Percentiles rank a stretch among this genome's conserved stretches.
These are phyloP conservation scores for Lactarius vividus DNA, from an alignment of 768 basidiomycete genomes.

Conservation along the genomic window DNA sequence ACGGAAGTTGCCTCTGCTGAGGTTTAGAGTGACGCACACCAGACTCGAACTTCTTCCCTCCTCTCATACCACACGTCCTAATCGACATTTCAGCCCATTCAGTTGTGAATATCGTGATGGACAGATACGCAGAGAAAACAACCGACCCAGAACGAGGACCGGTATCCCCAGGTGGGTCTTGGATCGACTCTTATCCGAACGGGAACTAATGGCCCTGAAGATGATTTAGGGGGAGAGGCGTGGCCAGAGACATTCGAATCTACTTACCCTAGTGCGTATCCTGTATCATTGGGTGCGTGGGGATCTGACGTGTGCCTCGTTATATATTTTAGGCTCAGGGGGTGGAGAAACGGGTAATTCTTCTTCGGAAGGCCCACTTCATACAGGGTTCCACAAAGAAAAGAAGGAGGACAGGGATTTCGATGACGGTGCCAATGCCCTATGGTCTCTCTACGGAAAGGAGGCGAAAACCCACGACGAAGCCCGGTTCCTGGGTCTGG, in stretches of 20 bases:
- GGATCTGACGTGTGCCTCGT: neutral
- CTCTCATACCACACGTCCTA: neutral
- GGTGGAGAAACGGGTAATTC: neutral
- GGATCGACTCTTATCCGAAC: neutral
- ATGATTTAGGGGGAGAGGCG: neutral
- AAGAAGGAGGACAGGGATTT: neutral
- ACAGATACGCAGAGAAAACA: neutral
- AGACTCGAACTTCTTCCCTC: neutral
- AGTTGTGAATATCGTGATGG: neutral
- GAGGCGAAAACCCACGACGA: neutral
- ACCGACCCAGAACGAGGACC: neutral
- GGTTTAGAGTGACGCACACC: neutral
- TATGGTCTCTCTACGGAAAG: conserved; percentile 9
- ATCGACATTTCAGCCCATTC: neutral
- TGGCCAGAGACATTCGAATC: neutral
- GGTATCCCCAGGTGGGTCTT: neutral
- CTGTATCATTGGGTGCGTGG: neutral
- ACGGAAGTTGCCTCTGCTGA: neutral
- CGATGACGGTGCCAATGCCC: conserved; percentile 3
- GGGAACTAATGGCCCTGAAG: neutral
- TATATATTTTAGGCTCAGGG: neutral
- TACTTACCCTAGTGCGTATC: neutral
- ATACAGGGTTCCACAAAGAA: neutral
- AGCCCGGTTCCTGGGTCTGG: neutral
- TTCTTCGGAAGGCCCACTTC: neutral